A percentile compares a stretch with the other conserved stretches of the same genome.
These are phyloP conservation scores for Lactifluus rugatus DNA, from an alignment of 768 basidiomycete species.

Conservation along the genomic window DNA sequence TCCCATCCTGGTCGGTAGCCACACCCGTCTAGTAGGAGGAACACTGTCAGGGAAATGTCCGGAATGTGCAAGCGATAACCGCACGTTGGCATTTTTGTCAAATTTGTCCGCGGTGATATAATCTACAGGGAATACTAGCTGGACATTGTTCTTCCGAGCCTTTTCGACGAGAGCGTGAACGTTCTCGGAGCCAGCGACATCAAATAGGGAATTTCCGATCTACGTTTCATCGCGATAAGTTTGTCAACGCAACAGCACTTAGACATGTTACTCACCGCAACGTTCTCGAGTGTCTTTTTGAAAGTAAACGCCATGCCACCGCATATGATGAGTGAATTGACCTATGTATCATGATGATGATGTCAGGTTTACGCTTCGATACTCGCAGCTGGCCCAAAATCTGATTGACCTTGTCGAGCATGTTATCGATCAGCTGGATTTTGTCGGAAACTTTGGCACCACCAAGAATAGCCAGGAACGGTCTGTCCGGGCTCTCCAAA, in stretches of 20 bases:
- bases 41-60: neutral
- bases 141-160: conserved; percentile 84
- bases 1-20: conserved; percentile 78
- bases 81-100: conserved; percentile 77
- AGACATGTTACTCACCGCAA: conserved; percentile 40
- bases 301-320: conserved; percentile 99
- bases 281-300: conserved; percentile 83
- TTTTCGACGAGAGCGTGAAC: conserved; percentile 78
- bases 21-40: conserved; percentile 42
- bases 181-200: conserved; percentile 79
- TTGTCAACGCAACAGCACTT: conserved; percentile 5
- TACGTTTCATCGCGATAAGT: conserved; percentile 24
- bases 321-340: conserved; percentile 90
- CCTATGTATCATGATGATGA: conserved; percentile 35
- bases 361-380: conserved; percentile 3
- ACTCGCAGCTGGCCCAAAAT: neutral
- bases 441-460: conserved; percentile 99
- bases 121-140: conserved; percentile 93
- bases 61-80: conserved; percentile 16
- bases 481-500: conserved; percentile 85
- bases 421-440: conserved; percentile 96
- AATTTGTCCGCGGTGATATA: conserved; percentile 94
- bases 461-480: conserved; percentile 96
- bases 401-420: conserved; percentile 81
- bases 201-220: conserved; percentile 95